These are phyloP conservation scores for Benincasa hispida DNA, from an alignment of 306 rosid genomes.

Conservation along the genomic window DNA sequence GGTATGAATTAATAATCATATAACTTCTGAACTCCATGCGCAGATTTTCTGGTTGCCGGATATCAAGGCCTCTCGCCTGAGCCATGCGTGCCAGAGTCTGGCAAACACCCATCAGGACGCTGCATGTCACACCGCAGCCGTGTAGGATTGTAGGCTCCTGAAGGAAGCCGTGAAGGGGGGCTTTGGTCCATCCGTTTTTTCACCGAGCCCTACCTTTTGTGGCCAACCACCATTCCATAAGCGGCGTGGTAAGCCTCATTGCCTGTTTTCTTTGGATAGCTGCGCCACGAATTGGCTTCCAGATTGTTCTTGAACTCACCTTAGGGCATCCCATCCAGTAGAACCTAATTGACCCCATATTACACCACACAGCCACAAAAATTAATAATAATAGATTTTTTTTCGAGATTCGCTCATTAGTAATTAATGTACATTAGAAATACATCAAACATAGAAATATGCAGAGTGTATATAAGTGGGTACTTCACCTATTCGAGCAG, in stretches of 20 bases:
- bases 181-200: constrained; percentile 63
- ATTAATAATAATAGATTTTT: too few relatives aligned
- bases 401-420: too few relatives aligned
- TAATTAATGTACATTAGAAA: too few relatives aligned
- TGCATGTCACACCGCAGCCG: too few relatives aligned
- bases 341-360: constrained; percentile 15
- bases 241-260: constrained; percentile 51
- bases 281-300: constrained; percentile 36
- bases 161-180: constrained; percentile 62
- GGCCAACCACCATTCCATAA: constrained; percentile 71
- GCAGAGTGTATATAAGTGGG: neutral
- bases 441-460: too few relatives aligned
- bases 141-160: constrained; percentile 29
- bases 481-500: constrained; percentile 17
- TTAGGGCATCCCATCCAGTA: constrained; percentile 47
- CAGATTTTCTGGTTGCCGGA: constrained; percentile 6
- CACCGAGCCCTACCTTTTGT: constrained; percentile 65
- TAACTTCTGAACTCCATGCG: constrained; percentile 22
- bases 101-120: too few relatives aligned
- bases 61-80: constrained; percentile 21
- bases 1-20: constrained; percentile 30
- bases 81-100: too few relatives aligned
- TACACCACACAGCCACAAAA: too few relatives aligned
- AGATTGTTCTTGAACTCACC: constrained; percentile 56
- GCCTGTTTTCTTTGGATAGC: constrained; percentile 58